These are phyloP conservation scores for Plasmodium ovale DNA, from an alignment of 169 alveolate genomes.

Conservation along the genomic window DNA sequence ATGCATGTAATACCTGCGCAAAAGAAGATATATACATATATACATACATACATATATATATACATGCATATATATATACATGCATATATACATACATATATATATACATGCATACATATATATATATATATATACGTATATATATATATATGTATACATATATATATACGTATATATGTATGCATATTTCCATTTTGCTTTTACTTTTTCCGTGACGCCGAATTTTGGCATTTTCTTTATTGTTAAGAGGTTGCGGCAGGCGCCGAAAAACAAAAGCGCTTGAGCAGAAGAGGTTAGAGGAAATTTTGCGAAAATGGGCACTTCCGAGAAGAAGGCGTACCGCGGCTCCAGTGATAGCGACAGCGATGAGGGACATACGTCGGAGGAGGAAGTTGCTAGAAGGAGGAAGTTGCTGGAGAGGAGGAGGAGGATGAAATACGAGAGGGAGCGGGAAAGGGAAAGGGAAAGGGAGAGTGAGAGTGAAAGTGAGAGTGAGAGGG, in stretches of 20 bases:
- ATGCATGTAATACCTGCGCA: too few relatives aligned
- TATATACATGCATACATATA: neutral
- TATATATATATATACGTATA: neutral
- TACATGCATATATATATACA: neutral
- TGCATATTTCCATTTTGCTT: neutral
- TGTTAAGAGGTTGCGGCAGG: neutral
- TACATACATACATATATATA: conserved; percentile 8
- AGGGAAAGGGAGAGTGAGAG: neutral
- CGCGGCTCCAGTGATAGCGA: conserved; percentile 13
- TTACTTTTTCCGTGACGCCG: neutral
- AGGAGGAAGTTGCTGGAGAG: conserved; percentile 12
- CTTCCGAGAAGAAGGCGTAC: conserved; percentile 24
- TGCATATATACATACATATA: neutral
- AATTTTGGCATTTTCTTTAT: neutral
- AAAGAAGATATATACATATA: too few relatives aligned
- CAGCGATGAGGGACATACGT: conserved; percentile 8
- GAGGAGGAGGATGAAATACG: too few relatives aligned
- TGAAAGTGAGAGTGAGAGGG: neutral
- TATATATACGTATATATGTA: neutral
- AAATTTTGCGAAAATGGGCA: neutral
- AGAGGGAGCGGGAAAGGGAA: neutral
- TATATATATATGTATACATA: neutral
- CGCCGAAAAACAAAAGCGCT: neutral
- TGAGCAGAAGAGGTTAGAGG: neutral
- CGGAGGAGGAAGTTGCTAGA: conserved; percentile 19